Base-by-base conservation (phyloP, 352 stramenopile genomes). In the Globisporangium polare region DNA sequence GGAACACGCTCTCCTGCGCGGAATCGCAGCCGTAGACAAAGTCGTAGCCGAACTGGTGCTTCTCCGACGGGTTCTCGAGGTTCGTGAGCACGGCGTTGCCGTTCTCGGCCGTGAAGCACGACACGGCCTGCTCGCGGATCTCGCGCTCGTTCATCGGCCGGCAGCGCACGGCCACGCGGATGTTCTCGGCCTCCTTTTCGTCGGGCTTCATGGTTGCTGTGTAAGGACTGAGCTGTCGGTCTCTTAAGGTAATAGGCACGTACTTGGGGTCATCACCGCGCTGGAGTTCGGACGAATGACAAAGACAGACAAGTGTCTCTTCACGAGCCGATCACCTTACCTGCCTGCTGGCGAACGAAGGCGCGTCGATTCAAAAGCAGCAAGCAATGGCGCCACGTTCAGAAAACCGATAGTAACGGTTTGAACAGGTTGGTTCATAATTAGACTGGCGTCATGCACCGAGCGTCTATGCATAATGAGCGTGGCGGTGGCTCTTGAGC, bases 131-230 rank as follows among this genome's bases (percentile, higher is more conserved):
- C 69, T 93, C 80, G 15, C 78, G 73, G 29, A 88, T 80, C 72
- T 98, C 92, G 35, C 88, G 89, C 27, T 90, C 71, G 60, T 91
- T 97, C 72, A 98, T 92, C n/a, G 91, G 92, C 4, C 92, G 86
- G 60, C 88, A 97, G 58, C 89, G 88, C 69, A 97, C 91, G 4
- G 92, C 91, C 35, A 97, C 92, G 58, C 87, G 85, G 62, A 97
- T 95, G 76, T 97, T 97, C 58, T 92, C 85, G 35, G 79, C 82
- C 58, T 94, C 83, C 59, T 91, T 88, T 53, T 89, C 79, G 29
- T 93, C 84, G 39, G 80, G 58, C 65, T 89, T 90, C 80, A 90
- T 92, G 13, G 47, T 13, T 39, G 18, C 2, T 22, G 29, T 56
- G 5, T 58, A 8, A 13, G 9, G 33, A 17, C 8, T 39, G 37